A percentile compares a stretch with the other conserved stretches of the same genome.
phyloP scores from a whole-genome alignment of 2,329 filamentous ascomycete species.

The Penicillium sp. region DNA sequence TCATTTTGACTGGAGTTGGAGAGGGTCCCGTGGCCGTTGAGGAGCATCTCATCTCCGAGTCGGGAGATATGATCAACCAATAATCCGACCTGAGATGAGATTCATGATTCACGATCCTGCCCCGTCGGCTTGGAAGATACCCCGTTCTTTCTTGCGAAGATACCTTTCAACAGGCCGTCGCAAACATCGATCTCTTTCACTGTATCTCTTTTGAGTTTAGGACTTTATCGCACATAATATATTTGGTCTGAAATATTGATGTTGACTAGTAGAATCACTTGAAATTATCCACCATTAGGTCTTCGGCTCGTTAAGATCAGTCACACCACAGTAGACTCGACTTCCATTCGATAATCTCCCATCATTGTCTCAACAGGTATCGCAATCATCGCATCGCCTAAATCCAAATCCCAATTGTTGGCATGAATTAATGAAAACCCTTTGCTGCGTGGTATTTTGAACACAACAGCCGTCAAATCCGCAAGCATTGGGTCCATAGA shows the following conservation, averaged over 20 bases:
- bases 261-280: not conserved
- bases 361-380: slow-evolving; percentile 1
- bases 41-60: slow-evolving; percentile 66
- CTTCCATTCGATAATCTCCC: not conserved
- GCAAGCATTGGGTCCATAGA: slow-evolving; percentile 1
- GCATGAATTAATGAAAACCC: slow-evolving; percentile 2
- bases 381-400: slow-evolving; percentile 10
- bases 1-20: slow-evolving; percentile 87
- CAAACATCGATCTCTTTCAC: slow-evolving; percentile 14
- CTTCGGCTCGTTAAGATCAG: too few relatives aligned
- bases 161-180: slow-evolving; percentile 7
- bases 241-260: too few relatives aligned
- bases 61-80: slow-evolving; percentile 47
- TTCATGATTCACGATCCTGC: slow-evolving; percentile 13
- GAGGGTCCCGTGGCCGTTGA: slow-evolving; percentile 79
- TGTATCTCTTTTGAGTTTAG: slow-evolving; percentile 11
- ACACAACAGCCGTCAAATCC: slow-evolving; percentile 9
- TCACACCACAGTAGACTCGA: too few relatives aligned
- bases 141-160: slow-evolving; percentile 16
- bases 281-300: too few relatives aligned
- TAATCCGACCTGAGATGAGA: slow-evolving; percentile 11
- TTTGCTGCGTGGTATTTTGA: not conserved
- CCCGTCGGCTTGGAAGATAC: slow-evolving; percentile 20
- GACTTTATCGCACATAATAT: slow-evolving; percentile 16
- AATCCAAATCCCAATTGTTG: slow-evolving; percentile 7